These are phyloP conservation scores for Pholiota microspora DNA, from an alignment of 768 basidiomycete species.

Conservation along the genomic window DNA sequence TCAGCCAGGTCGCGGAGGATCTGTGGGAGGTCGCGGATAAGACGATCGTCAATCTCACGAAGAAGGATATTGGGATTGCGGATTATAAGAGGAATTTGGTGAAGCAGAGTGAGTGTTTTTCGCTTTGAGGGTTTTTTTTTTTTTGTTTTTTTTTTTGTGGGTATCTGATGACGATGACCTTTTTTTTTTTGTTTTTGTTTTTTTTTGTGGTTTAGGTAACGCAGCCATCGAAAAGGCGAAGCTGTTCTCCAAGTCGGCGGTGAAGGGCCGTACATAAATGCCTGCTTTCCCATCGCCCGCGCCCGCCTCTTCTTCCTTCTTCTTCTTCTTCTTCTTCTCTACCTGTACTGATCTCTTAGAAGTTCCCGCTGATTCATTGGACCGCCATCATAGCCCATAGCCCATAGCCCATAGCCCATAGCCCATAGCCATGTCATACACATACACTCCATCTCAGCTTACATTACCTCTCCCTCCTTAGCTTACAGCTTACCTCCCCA, in stretches of 20 bases:
- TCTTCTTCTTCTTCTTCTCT: too few species aligned
- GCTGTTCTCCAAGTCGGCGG: conserved; percentile 82
- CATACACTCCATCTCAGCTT: not conserved
- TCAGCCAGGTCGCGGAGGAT: conserved; percentile 97
- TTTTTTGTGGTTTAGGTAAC: conserved; percentile 47
- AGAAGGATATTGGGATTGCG: conserved; percentile 84
- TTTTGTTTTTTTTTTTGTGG: too few species aligned
- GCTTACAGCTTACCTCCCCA: not conserved
- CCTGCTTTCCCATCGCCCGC: conserved; percentile 1
- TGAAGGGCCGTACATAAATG: conserved; percentile 65
- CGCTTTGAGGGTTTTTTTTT: too few species aligned
- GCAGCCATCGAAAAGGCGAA: conserved; percentile 91
- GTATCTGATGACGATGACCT: too few species aligned
- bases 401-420: too few species aligned
- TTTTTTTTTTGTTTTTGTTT: too few species aligned
- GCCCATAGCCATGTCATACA: too few species aligned
- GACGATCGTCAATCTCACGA: conserved; percentile 90
- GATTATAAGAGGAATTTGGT: conserved; percentile 91
- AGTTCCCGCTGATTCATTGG: not conserved
- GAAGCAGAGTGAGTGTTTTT: conserved; percentile 79
- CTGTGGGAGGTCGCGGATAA: conserved; percentile 98
- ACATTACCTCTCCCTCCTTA: not conserved
- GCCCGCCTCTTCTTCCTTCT: not conserved
- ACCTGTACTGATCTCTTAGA: not conserved
- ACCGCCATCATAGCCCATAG: not conserved